These are phyloP conservation scores for Xylaria sp. DNA, from an alignment of 2,329 filamentous ascomycete species.

Conservation along the genomic window DNA sequence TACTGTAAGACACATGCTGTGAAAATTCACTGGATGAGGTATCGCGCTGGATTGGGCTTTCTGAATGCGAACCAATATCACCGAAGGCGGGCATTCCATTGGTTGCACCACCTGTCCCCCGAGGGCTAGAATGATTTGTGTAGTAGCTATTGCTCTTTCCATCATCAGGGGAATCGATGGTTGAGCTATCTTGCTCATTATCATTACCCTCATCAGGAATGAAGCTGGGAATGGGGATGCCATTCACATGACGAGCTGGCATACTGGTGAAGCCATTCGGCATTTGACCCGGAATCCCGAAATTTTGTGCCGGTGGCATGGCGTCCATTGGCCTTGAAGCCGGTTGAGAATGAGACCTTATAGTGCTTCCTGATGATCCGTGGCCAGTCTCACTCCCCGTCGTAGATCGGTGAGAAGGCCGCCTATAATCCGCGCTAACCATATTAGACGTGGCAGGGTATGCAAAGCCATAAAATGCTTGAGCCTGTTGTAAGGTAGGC, in stretches of 20 bases:
- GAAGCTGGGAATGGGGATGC: conserved; percentile 65
- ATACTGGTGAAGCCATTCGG: conserved; percentile 53
- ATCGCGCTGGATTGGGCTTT: conserved; percentile 56
- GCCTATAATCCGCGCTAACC: conserved; percentile 64
- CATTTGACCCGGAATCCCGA: conserved; percentile 50
- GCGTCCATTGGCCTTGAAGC: conserved; percentile 60
- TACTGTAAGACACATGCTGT: conserved; percentile 65
- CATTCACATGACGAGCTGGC: conserved; percentile 58
- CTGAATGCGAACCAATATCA: conserved; percentile 55
- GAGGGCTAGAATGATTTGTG: conserved; percentile 48
- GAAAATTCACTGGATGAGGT: conserved; percentile 66
- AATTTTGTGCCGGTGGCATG: conserved; percentile 48
- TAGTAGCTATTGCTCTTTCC: conserved; percentile 58
- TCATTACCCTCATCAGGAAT: conserved; percentile 63
- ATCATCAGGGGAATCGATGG: conserved; percentile 60
- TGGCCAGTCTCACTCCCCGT: conserved; percentile 61
- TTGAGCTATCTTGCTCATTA: conserved; percentile 57
- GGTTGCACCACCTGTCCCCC: conserved; percentile 46
- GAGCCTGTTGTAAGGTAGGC: conserved; percentile 53
- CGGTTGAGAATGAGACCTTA: conserved; percentile 75
- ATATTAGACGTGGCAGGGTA: conserved; percentile 66
- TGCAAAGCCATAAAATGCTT: conserved; percentile 62
- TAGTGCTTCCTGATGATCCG: conserved; percentile 62
- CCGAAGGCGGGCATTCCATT: conserved; percentile 60
- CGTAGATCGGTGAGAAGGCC: conserved; percentile 66